Conservation (phyloP, 108 stramenopile genomes). For the Skeletonema grethae region DNA sequence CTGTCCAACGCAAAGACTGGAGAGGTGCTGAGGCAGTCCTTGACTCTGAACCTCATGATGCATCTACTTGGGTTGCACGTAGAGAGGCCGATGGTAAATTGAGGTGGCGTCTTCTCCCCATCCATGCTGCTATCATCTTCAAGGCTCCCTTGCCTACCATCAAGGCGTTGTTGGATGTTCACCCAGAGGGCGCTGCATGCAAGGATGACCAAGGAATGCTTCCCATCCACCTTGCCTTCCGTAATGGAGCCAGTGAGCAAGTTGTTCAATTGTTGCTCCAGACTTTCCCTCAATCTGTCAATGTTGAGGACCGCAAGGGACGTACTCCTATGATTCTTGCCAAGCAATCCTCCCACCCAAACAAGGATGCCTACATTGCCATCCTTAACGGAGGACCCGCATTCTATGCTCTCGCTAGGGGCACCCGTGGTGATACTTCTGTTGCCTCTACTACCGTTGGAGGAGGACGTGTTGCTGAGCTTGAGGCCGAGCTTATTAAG, state of each 20-base stretch:
- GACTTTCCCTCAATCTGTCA: conserved; percentile 77
- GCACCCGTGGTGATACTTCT: conserved; percentile 6
- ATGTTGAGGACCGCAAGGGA: conserved; percentile 85
- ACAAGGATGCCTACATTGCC: conserved; percentile 62
- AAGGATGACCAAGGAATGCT: conserved; percentile 91
- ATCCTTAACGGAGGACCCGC: conserved; percentile 71
- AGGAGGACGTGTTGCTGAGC: conserved; percentile 36
- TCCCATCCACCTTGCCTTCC: conserved; percentile 83
- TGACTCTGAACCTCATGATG: conserved; percentile 54
- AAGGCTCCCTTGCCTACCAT: conserved; percentile 76
- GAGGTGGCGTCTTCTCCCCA: conserved; percentile 84
- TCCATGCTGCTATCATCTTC: conserved; percentile 89
- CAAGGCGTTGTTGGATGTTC: conserved; percentile 61
- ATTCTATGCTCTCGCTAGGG: conserved; percentile 46
- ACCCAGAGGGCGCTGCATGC: conserved; percentile 63
- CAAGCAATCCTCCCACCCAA: conserved; percentile 60
- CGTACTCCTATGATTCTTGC: conserved; percentile 81
- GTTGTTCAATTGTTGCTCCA: conserved; percentile 63
- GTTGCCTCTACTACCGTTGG: background rate
- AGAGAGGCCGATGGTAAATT: conserved; percentile 75
- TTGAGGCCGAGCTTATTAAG: conserved; percentile 68
- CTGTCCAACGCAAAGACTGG: conserved; percentile 83
- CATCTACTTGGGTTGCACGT: conserved; percentile 71
- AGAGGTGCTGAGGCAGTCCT: conserved; percentile 49
- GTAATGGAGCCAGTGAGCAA: conserved; percentile 58